Base-by-base conservation (phyloP, 164 flowering plant species). In the Warburgia ugandensis region DNA sequence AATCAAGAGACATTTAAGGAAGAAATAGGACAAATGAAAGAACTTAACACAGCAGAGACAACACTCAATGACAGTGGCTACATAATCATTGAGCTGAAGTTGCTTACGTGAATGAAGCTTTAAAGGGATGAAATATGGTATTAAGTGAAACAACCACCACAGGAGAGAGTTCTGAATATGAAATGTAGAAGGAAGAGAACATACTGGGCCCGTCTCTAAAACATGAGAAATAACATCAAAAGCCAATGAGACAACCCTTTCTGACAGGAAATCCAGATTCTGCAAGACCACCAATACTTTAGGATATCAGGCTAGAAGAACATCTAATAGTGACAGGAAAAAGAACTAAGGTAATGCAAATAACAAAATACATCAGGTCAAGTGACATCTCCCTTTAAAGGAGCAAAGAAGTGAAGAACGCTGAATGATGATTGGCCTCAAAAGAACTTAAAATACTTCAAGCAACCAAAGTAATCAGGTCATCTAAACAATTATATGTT, bases 181-280 rank as follows among this genome's bases (percentile, higher is more conserved):
- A 11, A 38, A 39, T 7, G 21, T 10, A 55, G 5, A 56, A 36
- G 16, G 20, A 25, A 35, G 36, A 25, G 5, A 39, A 63, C 83
- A 73, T 72, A 86, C 92, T 0, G 83, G 86, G 23, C 96, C 96
- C 28, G 84, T 80, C 74, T 81, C 87, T 46, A 86, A 70, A 52
- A 78, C 66, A 60, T 68, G 83, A 16, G 91, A 75, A 53, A 83
- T 67, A 54, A 84, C 81, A 69, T 86, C 86, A 67, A 81, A 80
- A 23, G 84, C 74, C 60, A 81, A 52, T 12, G 92, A 81, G 32
- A 84, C 25, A 62, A 83, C 58, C 69, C 89, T 71, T 72, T 83
- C 89, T 33, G 79, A 59, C 2, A 64, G 57, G 56, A 73, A 73
- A 68, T 74, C 77, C 60, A 83, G 75, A 60, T 71, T 73, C 96